A percentile compares a stretch with the other conserved stretches of the same genome.
These are phyloP conservation scores for Nidula microcarpa DNA, from an alignment of 768 basidiomycete species.

Conservation along the genomic window DNA sequence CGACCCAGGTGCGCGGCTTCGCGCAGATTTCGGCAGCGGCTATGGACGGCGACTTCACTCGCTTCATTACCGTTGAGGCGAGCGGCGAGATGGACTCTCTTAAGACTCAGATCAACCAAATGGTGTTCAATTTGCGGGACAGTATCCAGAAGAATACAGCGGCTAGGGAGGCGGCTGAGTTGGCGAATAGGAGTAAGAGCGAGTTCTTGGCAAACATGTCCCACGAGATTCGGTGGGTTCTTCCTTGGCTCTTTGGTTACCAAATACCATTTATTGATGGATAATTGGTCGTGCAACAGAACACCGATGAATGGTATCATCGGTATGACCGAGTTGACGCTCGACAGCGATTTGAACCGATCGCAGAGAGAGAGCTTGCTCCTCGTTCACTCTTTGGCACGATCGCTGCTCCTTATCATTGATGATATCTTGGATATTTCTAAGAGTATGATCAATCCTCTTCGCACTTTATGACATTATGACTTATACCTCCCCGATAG, in stretches of 20 bases:
- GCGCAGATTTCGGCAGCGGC: slow-evolving; percentile 98
- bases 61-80: slow-evolving; percentile 99
- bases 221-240: slow-evolving; percentile 87
- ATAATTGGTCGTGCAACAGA: slow-evolving; percentile 33
- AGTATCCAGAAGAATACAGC: slow-evolving; percentile 98
- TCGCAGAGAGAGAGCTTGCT: slow-evolving; percentile 94
- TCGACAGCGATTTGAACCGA: slow-evolving; percentile 92
- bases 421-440: slow-evolving; percentile 99
- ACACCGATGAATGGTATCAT: slow-evolving; percentile 99
- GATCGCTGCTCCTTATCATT: slow-evolving; percentile 92
- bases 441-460: slow-evolving; percentile 69
- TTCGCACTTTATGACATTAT: not conserved
- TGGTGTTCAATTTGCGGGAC: slow-evolving; percentile 97
- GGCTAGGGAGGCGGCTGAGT: slow-evolving; percentile 93
- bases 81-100: slow-evolving; percentile 98
- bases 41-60: slow-evolving; percentile 97
- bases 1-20: slow-evolving; percentile 98
- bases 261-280: not conserved
- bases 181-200: slow-evolving; percentile 95
- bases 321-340: slow-evolving; percentile 98
- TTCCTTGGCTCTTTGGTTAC: not conserved
- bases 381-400: slow-evolving; percentile 91
- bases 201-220: slow-evolving; percentile 99
- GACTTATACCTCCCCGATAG: slow-evolving; percentile 34
- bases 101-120: slow-evolving; percentile 98